A percentile compares a stretch with the other conserved stretches of the same genome.
These are phyloP conservation scores for Xeromyces bisporus DNA, from an alignment of 495 filamentous ascomycete genomes.

Conservation along the genomic window DNA sequence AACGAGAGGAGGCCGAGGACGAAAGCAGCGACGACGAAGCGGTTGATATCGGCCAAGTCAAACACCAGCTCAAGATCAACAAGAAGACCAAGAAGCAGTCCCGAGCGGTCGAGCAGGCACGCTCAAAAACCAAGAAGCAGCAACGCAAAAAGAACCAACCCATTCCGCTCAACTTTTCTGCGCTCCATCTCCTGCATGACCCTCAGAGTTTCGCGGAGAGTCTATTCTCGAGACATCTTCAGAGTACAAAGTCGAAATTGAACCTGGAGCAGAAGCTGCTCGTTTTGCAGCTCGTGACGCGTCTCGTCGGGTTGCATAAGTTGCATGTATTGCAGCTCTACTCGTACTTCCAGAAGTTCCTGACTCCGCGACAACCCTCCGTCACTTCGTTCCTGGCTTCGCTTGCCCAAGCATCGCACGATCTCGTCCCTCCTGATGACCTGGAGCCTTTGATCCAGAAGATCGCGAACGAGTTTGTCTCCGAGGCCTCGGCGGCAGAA, in stretches of 20 bases:
- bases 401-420: slow-evolving; percentile 80
- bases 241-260: slow-evolving; percentile 69
- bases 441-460: slow-evolving; percentile 85
- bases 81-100: slow-evolving; percentile 87
- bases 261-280: slow-evolving; percentile 81
- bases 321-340: slow-evolving; percentile 71
- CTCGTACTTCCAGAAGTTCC: slow-evolving; percentile 71
- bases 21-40: slow-evolving; percentile 68
- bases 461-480: slow-evolving; percentile 97
- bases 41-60: slow-evolving; percentile 63
- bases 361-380: slow-evolving; percentile 74
- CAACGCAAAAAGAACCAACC: slow-evolving; percentile 77
- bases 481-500: slow-evolving; percentile 78
- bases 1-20: slow-evolving; percentile 79
- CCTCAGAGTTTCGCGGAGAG: slow-evolving; percentile 88
- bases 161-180: slow-evolving; percentile 87
- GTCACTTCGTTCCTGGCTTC: slow-evolving; percentile 92
- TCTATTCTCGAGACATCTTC: slow-evolving; percentile 80
- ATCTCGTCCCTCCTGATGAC: slow-evolving; percentile 80
- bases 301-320: slow-evolving; percentile 86
- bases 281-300: slow-evolving; percentile 74
- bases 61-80: slow-evolving; percentile 75
- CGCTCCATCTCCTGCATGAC: slow-evolving; percentile 90
- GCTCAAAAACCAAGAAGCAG: slow-evolving; percentile 58
- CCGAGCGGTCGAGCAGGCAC: slow-evolving; percentile 59